A percentile compares a stretch with the other conserved stretches of the same genome.
These are phyloP conservation scores for Acacia concinna DNA, from an alignment of 331 rosid genomes.

Conservation along the genomic window DNA sequence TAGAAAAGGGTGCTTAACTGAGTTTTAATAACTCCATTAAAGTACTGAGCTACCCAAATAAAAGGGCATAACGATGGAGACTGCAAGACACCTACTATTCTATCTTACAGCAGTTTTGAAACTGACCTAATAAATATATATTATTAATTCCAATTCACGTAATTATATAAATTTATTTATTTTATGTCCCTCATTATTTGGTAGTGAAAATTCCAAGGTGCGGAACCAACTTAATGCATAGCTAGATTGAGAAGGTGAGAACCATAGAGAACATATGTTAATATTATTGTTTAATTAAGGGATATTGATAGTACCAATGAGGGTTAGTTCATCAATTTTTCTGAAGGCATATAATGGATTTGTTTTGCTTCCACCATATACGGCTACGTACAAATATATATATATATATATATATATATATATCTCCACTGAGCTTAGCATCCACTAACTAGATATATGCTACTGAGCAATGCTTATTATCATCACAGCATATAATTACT, in stretches of 20 bases:
- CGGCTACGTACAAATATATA: background rate
- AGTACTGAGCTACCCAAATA: slow-evolving; percentile 19
- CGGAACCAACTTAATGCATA: slow-evolving; percentile 47
- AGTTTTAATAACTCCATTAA: slow-evolving; percentile 42
- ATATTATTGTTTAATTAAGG: background rate
- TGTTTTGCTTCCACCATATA: background rate
- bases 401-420: background rate
- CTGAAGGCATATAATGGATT: slow-evolving; percentile 23
- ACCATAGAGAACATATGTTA: slow-evolving; percentile 4
- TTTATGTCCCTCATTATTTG: slow-evolving; percentile 39
- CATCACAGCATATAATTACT: background rate
- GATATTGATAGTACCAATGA: slow-evolving; percentile 37
- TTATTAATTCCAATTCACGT: background rate
- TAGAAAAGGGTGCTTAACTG: slow-evolving; percentile 53
- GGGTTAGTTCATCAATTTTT: slow-evolving; percentile 43
- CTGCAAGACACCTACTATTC: slow-evolving; percentile 7
- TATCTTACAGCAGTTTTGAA: slow-evolving; percentile 29
- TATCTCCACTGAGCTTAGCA: background rate
- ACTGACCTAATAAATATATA: slow-evolving; percentile 19
- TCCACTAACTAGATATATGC: background rate
- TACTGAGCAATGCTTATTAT: background rate
- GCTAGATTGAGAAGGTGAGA: slow-evolving; percentile 3
- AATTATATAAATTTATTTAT: slow-evolving; percentile 1
- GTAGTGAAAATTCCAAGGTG: slow-evolving; percentile 49
- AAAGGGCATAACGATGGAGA: slow-evolving; percentile 1